Percentiles rank a stretch among this genome's conserved stretches.
Conservation (phyloP, 2,329 filamentous ascomycete species). For the Chaetomium sp. region DNA sequence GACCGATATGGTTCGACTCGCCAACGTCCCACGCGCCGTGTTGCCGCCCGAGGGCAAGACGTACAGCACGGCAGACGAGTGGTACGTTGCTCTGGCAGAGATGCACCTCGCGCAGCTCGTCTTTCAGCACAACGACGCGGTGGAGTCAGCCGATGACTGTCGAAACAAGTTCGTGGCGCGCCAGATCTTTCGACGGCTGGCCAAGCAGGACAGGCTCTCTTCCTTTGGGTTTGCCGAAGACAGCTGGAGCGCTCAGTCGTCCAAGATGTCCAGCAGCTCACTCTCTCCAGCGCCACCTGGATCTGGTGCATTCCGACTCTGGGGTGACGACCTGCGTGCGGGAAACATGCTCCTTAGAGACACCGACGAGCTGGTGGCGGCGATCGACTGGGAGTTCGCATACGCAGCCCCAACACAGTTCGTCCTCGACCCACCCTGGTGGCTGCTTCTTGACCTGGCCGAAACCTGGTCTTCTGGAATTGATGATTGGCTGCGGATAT, state of each 20-base stretch:
- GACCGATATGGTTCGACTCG: slow-evolving; percentile 31
- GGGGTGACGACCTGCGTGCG: slow-evolving; percentile 31
- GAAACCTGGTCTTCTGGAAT: slow-evolving; percentile 30
- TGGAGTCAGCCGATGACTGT: slow-evolving; percentile 33
- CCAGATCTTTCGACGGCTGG: slow-evolving; percentile 34
- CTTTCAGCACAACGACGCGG: slow-evolving; percentile 36
- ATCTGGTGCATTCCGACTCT: slow-evolving; percentile 22
- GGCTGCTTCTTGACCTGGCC: slow-evolving; percentile 28
- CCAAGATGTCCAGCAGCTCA: not conserved
- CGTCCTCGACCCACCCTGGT: slow-evolving; percentile 29
- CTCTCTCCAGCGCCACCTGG: not conserved
- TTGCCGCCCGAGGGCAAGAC: slow-evolving; percentile 22
- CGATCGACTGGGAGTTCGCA: slow-evolving; percentile 38
- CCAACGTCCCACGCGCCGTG: slow-evolving; percentile 14
- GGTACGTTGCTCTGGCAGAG: slow-evolving; percentile 32
- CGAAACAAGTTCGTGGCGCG: slow-evolving; percentile 38
- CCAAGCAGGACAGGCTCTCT: slow-evolving; percentile 12
- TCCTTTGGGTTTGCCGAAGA: not conserved
- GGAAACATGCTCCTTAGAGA: slow-evolving; percentile 28
- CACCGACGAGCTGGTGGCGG: slow-evolving; percentile 25
- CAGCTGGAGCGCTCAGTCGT: not conserved
- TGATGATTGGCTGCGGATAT: slow-evolving; percentile 26
- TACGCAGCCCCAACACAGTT: slow-evolving; percentile 30
- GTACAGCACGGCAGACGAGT: slow-evolving; percentile 27
- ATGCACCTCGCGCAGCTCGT: slow-evolving; percentile 34